A percentile compares a stretch with the other conserved stretches of the same genome.
phyloP scores from a whole-genome alignment of 2,329 filamentous ascomycete genomes.

The Hypoxylon sp. region DNA sequence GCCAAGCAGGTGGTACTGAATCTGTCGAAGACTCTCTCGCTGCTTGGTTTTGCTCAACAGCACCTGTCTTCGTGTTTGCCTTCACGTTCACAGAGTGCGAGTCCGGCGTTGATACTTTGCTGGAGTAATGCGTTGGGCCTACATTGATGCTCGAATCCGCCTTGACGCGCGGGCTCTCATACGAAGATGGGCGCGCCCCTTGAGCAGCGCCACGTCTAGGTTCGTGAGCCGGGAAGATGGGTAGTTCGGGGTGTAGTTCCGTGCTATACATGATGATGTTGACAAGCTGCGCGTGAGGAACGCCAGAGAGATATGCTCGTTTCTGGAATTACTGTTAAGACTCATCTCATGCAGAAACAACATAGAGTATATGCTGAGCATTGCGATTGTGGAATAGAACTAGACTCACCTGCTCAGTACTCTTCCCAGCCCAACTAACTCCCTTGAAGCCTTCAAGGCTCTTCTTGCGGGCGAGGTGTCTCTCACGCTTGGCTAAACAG shows the following conservation, averaged over 20 bases:
- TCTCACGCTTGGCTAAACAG: constrained; percentile 68
- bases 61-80: background rate
- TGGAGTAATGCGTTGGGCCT: constrained; percentile 36
- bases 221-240: constrained; percentile 69
- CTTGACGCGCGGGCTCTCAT: constrained; percentile 31
- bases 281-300: constrained; percentile 74
- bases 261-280: constrained; percentile 74
- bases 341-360: background rate
- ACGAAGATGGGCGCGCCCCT: constrained; percentile 24
- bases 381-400: background rate
- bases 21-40: constrained; percentile 51
- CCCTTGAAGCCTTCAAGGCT: constrained; percentile 55
- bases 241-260: constrained; percentile 73
- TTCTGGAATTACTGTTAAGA: constrained; percentile 61
- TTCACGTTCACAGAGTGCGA: constrained; percentile 31
- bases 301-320: constrained; percentile 72
- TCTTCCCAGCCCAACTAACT: constrained; percentile 59
- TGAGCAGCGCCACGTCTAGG: constrained; percentile 37
- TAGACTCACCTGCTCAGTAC: constrained; percentile 57
- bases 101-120: constrained; percentile 40
- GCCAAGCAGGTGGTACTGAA: constrained; percentile 53
- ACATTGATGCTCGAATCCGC: constrained; percentile 31
- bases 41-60: constrained; percentile 23
- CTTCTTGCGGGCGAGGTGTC: constrained; percentile 59
- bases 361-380: background rate